Evolutionary conservation across 441 rosid genomes (phyloP).

Genomic region (Capsella rubella): DNA sequence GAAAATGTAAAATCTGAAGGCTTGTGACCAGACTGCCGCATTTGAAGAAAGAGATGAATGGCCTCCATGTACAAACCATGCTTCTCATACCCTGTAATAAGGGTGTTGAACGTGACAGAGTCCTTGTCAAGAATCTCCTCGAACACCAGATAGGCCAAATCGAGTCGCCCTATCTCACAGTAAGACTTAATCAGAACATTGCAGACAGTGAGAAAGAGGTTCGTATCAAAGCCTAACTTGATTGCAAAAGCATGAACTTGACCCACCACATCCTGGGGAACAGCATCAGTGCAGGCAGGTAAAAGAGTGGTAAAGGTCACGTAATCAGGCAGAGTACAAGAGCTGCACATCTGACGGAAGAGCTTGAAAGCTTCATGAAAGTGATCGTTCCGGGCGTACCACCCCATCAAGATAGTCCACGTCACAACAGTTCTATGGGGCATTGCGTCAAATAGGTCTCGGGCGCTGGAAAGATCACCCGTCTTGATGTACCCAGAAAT

Average conservation of each 20-base stretch:
- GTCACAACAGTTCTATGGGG: constrained; percentile 68
- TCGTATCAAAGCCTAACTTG: constrained; percentile 56
- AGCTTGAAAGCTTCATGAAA: constrained; percentile 66
- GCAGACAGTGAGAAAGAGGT: constrained; percentile 52
- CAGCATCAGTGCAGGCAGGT: constrained; percentile 57
- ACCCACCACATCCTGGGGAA: constrained; percentile 39
- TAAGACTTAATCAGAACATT: constrained; percentile 79
- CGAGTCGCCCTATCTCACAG: constrained; percentile 58
- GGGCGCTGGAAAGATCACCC: constrained; percentile 59
- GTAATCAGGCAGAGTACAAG: constrained; percentile 56
- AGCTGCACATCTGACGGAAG: constrained; percentile 61
- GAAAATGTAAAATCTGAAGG: constrained; percentile 89
- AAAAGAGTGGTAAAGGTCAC: constrained; percentile 80
- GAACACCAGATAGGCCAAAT: constrained; percentile 57
- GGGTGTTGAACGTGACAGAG: constrained; percentile 70
- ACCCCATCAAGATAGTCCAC: constrained; percentile 86
- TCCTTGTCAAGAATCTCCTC: constrained; percentile 61
- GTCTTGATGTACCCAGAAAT: constrained; percentile 68
- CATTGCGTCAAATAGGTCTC: constrained; percentile 60
- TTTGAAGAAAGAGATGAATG: constrained; percentile 55
- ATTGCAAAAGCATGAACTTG: constrained; percentile 68
- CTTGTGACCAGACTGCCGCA: constrained; percentile 62
- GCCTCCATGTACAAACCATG: constrained; percentile 63
- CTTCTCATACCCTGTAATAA: constrained; percentile 69
- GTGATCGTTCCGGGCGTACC: constrained; percentile 54